Evolutionary conservation across 176 grass and related monocot genomes (phyloP), one percentile per base, ranked within the genome.

Genomic region (Zizania latifolia): DNA sequence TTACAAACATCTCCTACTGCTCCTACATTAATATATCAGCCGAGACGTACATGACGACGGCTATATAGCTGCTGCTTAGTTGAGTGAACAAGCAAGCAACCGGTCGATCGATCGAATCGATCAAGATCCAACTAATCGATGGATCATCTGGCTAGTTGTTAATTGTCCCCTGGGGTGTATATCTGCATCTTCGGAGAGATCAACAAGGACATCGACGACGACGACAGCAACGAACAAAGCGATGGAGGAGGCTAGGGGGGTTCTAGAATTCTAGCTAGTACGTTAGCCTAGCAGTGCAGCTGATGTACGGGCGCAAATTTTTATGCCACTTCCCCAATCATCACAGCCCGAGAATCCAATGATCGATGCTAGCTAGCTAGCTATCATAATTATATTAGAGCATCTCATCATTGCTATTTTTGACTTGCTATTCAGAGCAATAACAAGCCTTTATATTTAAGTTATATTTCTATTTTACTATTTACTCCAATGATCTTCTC

Each of bases 341-440:
- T 83, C 75, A 83, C 61, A 83, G 61, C 73, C 74, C 11, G 29
- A 74, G 85, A 83, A 87, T 83, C 80, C 85, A 68, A 79, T 87
- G 85, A 83, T 74, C 48, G 19, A 53, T 53, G 48, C 48, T 53
- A 21, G 48, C 48, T 53, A n/a, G n/a, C n/a, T n/a, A n/a, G n/a
- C n/a, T n/a, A n/a, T n/a, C n/a, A n/a, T n/a, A n/a, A n/a, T n/a
- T n/a, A n/a, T n/a, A n/a, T n/a, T n/a, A n/a, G n/a, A n/a, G n/a
- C n/a, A n/a, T n/a, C n/a, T n/a, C n/a, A n/a, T n/a, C n/a, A n/a
- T n/a, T n/a, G n/a, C n/a, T n/a, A n/a, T n/a, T n/a, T n/a, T n/a
- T n/a, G n/a, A n/a, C n/a, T n/a, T n/a, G n/a, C n/a, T n/a, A n/a
- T n/a, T n/a, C n/a, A n/a, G n/a, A n/a, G n/a, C n/a, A n/a, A n/a